Evolutionary conservation across 225 moss, liverwort and hornwort species (phyloP).

Genomic region (Polytrichum formosum): DNA sequence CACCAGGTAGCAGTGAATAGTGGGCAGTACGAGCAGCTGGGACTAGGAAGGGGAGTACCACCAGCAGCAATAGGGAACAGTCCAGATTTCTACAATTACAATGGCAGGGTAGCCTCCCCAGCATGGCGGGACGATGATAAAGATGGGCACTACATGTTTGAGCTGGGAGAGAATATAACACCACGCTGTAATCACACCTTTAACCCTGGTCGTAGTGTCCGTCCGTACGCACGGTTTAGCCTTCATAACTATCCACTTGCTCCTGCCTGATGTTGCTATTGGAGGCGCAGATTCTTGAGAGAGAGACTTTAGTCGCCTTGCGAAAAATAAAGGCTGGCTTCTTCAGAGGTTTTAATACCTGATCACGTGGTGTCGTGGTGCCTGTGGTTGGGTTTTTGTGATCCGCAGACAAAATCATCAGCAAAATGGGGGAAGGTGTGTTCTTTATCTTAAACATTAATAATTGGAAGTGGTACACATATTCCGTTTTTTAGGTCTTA

Average conservation of each 20-base stretch:
- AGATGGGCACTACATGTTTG: constrained; percentile 73
- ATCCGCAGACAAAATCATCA: constrained; percentile 99
- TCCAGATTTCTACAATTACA: constrained; percentile 58
- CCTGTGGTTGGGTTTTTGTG: constrained; percentile 73
- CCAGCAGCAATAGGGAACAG: constrained; percentile 37
- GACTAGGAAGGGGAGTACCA: constrained; percentile 55
- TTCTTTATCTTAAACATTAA: background rate
- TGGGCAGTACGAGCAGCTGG: constrained; percentile 64
- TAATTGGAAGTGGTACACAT: no score
- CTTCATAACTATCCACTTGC: constrained; percentile 66
- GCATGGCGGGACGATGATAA: constrained; percentile 70
- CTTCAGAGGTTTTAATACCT: constrained; percentile 64
- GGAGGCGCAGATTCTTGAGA: constrained; percentile 70
- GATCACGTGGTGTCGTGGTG: constrained; percentile 78
- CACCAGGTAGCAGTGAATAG: constrained; percentile 52
- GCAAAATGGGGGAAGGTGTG: constrained; percentile 99
- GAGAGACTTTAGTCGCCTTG: constrained; percentile 43
- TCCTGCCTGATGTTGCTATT: constrained; percentile 72
- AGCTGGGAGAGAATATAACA: constrained; percentile 75
- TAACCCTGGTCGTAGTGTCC: constrained; percentile 67
- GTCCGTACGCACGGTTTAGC: constrained; percentile 57
- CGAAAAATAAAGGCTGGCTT: constrained; percentile 42
- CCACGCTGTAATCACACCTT: constrained; percentile 70
- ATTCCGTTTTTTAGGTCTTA: no score
- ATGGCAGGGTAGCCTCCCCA: constrained; percentile 59